Base-by-base conservation (phyloP, 352 stramenopile species). In the Globisporangium acanthophoron region DNA sequence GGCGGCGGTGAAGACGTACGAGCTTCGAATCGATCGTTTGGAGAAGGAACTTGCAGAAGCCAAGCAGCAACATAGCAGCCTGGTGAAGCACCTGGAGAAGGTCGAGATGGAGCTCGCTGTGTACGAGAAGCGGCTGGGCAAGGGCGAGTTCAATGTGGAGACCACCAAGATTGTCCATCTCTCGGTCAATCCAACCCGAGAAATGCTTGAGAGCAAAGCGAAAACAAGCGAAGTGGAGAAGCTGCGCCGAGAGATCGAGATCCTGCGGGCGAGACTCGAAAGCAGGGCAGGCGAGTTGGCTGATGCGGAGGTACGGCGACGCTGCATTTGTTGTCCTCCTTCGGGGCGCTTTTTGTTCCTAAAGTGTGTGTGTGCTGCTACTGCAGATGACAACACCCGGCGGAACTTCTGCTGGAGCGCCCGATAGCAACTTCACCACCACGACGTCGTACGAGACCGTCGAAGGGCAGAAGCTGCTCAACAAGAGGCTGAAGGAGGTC, bases 121-220 rank as follows among this genome's bases (percentile, higher is more conserved):
- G 21, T 76, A 88, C 39, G 84, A 96, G 59, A 88, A 87, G 39
- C 78, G 84, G 3, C 65, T 93, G 20, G 85, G 80, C 24, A 66
- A 71, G 52, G 85, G 85, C 39, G 83, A 92, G 49, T 90, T 88
- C 60, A 94, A 96, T 52, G 59, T 76, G 9, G 70, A 85, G 41
- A 92, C 75, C 18, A 94, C 84, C 29, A 96, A 96, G 61, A 86
- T 96, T n/a, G 72, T 96, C 11, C 87, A 96, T 62, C 64, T 94
- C 37, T 68, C 84, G n/a, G 67, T 92, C 15, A 95, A 95, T 37
- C 85, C 85, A n/a, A 89, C 84, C 24, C 73, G 72, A 16, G 79
- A 92, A 51, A 56, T 87, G 39, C 61, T 92, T 5, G 62, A 81
- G 63, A 73, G 46, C 47, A 84, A 77, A 53, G 46, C 59, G 1